These are phyloP conservation scores for Aspergillus glaucus DNA, from an alignment of 2,329 filamentous ascomycete genomes.

Conservation along the genomic window DNA sequence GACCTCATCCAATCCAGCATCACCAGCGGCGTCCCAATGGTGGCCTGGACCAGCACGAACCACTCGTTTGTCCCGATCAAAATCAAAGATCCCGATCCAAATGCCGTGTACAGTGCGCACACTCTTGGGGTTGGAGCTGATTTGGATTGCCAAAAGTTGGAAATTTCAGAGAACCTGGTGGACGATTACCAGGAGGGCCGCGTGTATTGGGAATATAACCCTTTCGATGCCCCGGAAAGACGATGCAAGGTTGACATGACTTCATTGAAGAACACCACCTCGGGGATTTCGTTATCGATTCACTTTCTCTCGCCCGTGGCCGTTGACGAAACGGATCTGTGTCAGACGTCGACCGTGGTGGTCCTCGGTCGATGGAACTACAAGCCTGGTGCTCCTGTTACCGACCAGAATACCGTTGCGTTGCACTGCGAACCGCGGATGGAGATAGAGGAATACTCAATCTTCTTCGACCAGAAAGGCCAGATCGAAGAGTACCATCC, in stretches of 20 bases:
- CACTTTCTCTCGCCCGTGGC: constrained; percentile 26
- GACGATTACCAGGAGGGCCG: constrained; percentile 7
- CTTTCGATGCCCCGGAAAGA: constrained; percentile 17
- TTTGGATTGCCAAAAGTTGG: constrained; percentile 18
- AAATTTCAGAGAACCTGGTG: constrained; percentile 11
- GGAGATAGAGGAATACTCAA: constrained; percentile 17
- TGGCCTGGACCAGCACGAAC: constrained; percentile 27
- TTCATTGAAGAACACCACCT: constrained; percentile 12
- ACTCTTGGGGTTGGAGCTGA: constrained; percentile 23
- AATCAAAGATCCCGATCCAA: constrained; percentile 14
- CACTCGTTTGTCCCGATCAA: constrained; percentile 25
- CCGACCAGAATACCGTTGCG: constrained; percentile 23
- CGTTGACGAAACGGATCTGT: constrained; percentile 16
- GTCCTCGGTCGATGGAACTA: constrained; percentile 30
- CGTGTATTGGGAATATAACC: constrained; percentile 20
- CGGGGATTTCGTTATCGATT: constrained; percentile 25
- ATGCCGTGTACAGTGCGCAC: constrained; percentile 20
- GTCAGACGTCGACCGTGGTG: constrained; percentile 26
- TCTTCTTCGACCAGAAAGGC: constrained; percentile 24
- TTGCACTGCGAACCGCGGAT: constrained; percentile 26
- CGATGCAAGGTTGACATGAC: constrained; percentile 24
- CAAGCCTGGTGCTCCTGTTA: constrained; percentile 15
- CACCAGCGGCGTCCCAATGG: constrained; percentile 24
- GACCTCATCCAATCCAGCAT: constrained; percentile 31
- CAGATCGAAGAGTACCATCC: constrained; percentile 16